Base-by-base conservation (phyloP, 1,284 basidiomycete species). In the Bjerkandera adusta region DNA sequence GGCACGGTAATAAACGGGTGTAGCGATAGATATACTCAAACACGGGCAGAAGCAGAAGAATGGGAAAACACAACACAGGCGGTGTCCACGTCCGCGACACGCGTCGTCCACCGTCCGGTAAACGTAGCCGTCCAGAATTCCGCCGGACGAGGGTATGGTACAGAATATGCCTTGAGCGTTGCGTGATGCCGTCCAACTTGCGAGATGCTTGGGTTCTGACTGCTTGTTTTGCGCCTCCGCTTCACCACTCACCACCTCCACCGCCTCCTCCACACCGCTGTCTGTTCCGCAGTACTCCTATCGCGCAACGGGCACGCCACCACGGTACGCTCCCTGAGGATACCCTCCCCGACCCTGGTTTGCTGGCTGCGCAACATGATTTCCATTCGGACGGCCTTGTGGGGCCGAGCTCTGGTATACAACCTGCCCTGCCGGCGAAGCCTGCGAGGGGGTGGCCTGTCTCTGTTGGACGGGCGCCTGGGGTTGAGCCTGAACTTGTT, bases 301-400 rank as follows among this genome's bases (percentile, higher is more conserved):
- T 60, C 66, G 61, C 41, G 61, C 57, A 27, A 67, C 62, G 21
- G 67, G 67, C 4, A 67, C 61, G 18, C 60, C 61, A 2, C 58
- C 59, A 18, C 59, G 55, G 51, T 60, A 59, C 18, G 56, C 53
- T 43, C 53, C 58, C 42, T 54, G 55, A 44, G 59, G 61, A 42
- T 60, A 59, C 15, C 44, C 49, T 32, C 39, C 51, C 35, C 29
- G 46, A 24, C 35, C 26, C 27, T 54, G 52, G n/a, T 52, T 38
- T 57, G 59, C 24, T 55, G 56, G n/a, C 4, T 50, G 48, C 5
- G 62, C 54, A 2, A 47, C 57, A 2, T 54, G 56, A 7, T 50
- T 54, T 20, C 66, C 66, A 47, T 67, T 68, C 41, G 56, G 50
- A 13, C 61, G 57, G 10, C 51, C 51, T 22, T 57, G 54, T 6